Conservation (phyloP, 495 filamentous ascomycete species). For the Tuber melanosporum region DNA sequence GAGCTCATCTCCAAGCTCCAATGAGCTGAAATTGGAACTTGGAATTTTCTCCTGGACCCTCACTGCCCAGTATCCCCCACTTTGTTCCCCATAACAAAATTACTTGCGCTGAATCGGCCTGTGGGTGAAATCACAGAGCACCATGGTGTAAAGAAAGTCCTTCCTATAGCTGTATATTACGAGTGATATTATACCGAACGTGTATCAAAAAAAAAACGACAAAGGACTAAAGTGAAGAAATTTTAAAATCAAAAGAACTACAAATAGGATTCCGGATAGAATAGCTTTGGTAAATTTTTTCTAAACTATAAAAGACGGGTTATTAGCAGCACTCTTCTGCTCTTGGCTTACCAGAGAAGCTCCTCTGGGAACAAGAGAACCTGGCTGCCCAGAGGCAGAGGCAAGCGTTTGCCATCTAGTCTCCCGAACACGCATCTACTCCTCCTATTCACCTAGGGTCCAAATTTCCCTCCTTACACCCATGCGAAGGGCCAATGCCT, state of each 20-base stretch:
- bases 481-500: too few species aligned
- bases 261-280: not conserved
- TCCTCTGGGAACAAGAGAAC: not conserved
- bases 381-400: not conserved
- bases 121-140: not conserved
- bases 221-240: not conserved
- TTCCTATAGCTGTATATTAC: not conserved
- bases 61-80: not conserved
- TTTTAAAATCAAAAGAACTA: not conserved
- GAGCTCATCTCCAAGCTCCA: not conserved
- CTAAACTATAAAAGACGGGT: not conserved
- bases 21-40: not conserved
- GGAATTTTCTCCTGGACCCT: not conserved
- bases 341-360: not conserved
- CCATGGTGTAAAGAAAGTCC: not conserved
- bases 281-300: not conserved
- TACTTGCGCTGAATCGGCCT: not conserved
- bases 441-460: too few species aligned
- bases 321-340: not conserved
- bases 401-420: too few species aligned
- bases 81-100: not conserved
- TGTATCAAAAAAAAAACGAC: not conserved
- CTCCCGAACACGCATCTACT: too few species aligned
- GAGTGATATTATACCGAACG: not conserved
- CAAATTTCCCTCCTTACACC: too few species aligned